A percentile compares a stretch with the other conserved stretches of the same genome.
phyloP scores from a whole-genome alignment of 768 basidiomycete genomes.

The Lentinus tigrinus region DNA sequence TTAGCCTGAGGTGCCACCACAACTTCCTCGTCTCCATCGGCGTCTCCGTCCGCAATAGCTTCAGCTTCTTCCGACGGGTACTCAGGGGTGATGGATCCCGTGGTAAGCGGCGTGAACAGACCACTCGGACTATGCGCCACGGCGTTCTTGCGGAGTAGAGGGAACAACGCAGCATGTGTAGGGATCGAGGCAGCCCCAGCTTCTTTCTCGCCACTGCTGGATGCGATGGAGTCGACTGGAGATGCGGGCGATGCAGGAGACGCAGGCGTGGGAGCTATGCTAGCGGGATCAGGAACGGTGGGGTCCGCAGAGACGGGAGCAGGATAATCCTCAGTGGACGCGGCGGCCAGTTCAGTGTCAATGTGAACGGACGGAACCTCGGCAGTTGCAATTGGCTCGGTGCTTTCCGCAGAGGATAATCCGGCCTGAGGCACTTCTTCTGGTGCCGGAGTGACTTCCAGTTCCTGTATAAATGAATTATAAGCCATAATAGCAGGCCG shows the following conservation, averaged over 20 bases:
- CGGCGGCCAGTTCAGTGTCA: not conserved
- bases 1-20: too few relatives aligned
- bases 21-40: too few relatives aligned
- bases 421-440: too few relatives aligned
- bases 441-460: not conserved
- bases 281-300: slow-evolving; percentile 38
- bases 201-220: not conserved
- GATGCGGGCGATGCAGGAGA: slow-evolving; percentile 11
- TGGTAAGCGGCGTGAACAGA: slow-evolving; percentile 40
- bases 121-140: slow-evolving; percentile 26
- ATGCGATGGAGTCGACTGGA: not conserved
- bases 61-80: not conserved
- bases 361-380: not conserved
- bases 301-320: slow-evolving; percentile 44
- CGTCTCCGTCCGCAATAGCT: not conserved
- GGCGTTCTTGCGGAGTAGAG: slow-evolving; percentile 4
- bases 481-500: too few relatives aligned
- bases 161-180: not conserved
- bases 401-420: too few relatives aligned
- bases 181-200: not conserved
- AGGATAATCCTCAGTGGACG: slow-evolving; percentile 19
- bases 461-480: not conserved
- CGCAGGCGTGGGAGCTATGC: slow-evolving; percentile 15
- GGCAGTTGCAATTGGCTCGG: too few relatives aligned
- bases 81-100: slow-evolving; percentile 34